phyloP scores from a whole-genome alignment of 257 asterid species.

The Nicotiana benthamiana region DNA sequence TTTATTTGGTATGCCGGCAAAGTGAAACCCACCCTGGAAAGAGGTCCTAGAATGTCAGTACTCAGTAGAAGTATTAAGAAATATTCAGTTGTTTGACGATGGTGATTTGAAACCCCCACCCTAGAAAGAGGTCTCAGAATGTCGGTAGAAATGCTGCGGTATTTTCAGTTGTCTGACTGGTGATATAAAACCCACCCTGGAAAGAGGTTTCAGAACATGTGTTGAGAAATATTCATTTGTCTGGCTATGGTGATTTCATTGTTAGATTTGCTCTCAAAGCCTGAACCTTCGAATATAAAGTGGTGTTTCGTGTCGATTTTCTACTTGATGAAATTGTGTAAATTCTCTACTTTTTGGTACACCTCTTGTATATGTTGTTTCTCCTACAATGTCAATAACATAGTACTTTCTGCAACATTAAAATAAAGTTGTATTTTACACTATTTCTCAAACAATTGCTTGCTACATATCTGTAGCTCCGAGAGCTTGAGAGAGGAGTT shows the following conservation, averaged over 20 bases:
- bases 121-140: not conserved
- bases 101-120: not conserved
- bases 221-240: not conserved
- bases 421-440: slow-evolving; percentile 6
- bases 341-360: not conserved
- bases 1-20: not conserved
- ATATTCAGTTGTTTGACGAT: not conserved
- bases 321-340: not conserved
- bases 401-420: not conserved
- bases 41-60: not conserved
- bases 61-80: not conserved
- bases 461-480: slow-evolving; percentile 38
- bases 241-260: not conserved
- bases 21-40: not conserved
- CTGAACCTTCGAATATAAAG: not conserved
- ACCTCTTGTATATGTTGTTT: not conserved
- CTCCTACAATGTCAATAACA: not conserved
- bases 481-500: slow-evolving; percentile 91
- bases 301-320: not conserved
- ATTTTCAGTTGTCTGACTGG: not conserved
- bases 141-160: not conserved
- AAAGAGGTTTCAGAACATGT: not conserved
- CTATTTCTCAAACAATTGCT: slow-evolving; percentile 5
- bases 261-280: not conserved
- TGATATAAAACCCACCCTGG: not conserved